Percentiles rank a stretch among this genome's conserved stretches.
These are phyloP conservation scores for Verticillium alfalfae DNA, from an alignment of 2,329 filamentous ascomycete genomes.

Conservation along the genomic window DNA sequence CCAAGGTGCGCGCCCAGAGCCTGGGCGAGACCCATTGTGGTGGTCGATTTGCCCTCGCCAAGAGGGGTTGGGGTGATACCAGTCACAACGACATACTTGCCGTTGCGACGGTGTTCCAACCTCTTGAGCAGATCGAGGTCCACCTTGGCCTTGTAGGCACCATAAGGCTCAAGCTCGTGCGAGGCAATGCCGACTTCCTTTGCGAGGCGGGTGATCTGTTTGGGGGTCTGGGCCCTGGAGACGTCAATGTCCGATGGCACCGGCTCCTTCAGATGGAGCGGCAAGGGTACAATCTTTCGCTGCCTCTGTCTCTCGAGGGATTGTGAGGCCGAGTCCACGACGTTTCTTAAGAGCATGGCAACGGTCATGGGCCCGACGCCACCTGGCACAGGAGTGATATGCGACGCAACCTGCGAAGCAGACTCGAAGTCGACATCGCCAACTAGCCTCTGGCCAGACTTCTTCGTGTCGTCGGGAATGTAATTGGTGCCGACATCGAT, in stretches of 20 bases:
- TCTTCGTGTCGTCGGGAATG: constrained; percentile 81
- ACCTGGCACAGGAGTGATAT: constrained; percentile 93
- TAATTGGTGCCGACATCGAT: constrained; percentile 99
- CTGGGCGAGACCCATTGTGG: constrained; percentile 91
- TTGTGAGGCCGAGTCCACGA: constrained; percentile 75
- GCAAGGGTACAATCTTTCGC: constrained; percentile 75
- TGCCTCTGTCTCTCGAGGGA: constrained; percentile 81
- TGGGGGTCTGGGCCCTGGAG: constrained; percentile 84
- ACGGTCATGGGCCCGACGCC: constrained; percentile 99
- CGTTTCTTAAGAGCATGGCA: constrained; percentile 95
- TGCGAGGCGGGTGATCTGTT: constrained; percentile 80
- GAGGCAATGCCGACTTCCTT: constrained; percentile 79
- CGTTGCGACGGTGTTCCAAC: constrained; percentile 80
- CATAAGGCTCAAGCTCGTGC: constrained; percentile 92
- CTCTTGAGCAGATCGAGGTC: constrained; percentile 77
- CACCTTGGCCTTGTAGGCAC: constrained; percentile 93
- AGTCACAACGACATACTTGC: constrained; percentile 86
- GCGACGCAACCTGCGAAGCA: constrained; percentile 77
- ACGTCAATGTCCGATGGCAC: constrained; percentile 96
- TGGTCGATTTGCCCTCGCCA: constrained; percentile 97
- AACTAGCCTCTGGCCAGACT: constrained; percentile 86
- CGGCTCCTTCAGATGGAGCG: constrained; percentile 69
- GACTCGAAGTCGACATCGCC: constrained; percentile 92
- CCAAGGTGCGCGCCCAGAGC: constrained; percentile 85
- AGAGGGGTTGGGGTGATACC: constrained; percentile 96